Base-by-base conservation (phyloP, 208 protist species). In the Acanthamoeba lugdunensis region DNA sequence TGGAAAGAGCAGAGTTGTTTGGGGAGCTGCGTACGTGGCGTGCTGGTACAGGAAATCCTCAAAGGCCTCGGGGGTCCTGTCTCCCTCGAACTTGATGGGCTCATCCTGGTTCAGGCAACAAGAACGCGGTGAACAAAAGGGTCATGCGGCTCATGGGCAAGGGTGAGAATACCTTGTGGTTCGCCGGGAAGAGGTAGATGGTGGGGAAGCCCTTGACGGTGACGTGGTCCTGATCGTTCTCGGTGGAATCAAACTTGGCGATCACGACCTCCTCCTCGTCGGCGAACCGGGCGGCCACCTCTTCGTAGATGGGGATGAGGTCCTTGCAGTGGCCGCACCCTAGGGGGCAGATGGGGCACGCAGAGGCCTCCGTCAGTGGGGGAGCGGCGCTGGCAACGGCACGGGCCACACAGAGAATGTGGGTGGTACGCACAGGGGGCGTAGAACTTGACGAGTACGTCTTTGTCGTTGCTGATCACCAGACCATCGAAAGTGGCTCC, bases 291-390 rank as follows among this genome's bases (percentile, higher is more conserved):
- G 87, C 94, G 9, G 48, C 96, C 25, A 97, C 65, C 93, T 97
- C 85, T 8, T 96, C 95, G 75, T 93, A 96, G 50, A 88, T 93
- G 41, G 85, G 89, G 13, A 56, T 45, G 37, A 96, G 58, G 45
- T 81, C 2, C 94, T 96, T 97, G 97, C 98, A 99, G 96, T 98
- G 98, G 63, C 98, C 98, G 95, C 98, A 99, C 98, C 98, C 98
- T 82, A 5, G 21, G 2, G 13, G 58, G 7, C 2, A 63, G 18
- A 23, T 23, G 8, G 11, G 58, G 23, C 18, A n/a, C 14, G n/a
- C 58, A 11, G 6, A n/a, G 14, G 0, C 14, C 21, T 65, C 21
- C 2, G 23, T 9, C 58, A 65, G 13, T n/a, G 58, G 58, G 58
- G 7, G 7, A 9, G 4, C 41, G 41, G 2, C 41, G 41, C 41